phyloP scores from a whole-genome alignment of 306 rosid genomes.

The Rosa rugosa region DNA sequence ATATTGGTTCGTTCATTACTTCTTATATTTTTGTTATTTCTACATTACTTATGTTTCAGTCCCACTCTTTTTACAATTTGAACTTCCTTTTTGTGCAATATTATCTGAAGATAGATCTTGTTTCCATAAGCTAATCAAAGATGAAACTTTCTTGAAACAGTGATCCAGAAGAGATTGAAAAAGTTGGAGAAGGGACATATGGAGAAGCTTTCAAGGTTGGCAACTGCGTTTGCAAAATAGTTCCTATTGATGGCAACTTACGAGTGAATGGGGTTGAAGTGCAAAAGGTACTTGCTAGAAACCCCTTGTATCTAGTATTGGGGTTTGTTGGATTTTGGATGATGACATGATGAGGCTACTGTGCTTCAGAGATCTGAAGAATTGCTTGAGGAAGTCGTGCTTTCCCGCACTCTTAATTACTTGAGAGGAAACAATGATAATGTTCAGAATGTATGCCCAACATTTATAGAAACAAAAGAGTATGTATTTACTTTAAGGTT shows the following conservation, averaged over 20 bases:
- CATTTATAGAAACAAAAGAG: slow-evolving; percentile 78
- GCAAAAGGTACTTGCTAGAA: slow-evolving; percentile 65
- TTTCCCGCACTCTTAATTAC: slow-evolving; percentile 75
- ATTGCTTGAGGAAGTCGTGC: slow-evolving; percentile 88
- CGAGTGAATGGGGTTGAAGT: slow-evolving; percentile 74
- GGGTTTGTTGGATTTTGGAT: slow-evolving; percentile 11
- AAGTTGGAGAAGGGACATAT: slow-evolving; percentile 92
- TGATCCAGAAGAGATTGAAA: slow-evolving; percentile 50
- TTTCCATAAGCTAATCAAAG: slow-evolving; percentile 28
- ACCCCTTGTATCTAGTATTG: slow-evolving; percentile 1
- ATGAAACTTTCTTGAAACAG: slow-evolving; percentile 42
- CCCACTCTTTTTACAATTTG: slow-evolving; percentile 7
- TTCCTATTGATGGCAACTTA: slow-evolving; percentile 84
- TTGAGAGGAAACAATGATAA: slow-evolving; percentile 49
- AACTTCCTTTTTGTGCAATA: neutral
- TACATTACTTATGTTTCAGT: neutral
- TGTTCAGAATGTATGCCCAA: slow-evolving; percentile 54
- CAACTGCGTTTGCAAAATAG: slow-evolving; percentile 78
- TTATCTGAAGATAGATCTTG: slow-evolving; percentile 16
- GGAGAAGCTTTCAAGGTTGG: slow-evolving; percentile 94
- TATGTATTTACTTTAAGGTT: slow-evolving; percentile 40
- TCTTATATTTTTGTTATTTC: slow-evolving; percentile 7
- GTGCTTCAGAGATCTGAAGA: slow-evolving; percentile 74
- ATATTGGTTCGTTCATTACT: slow-evolving; percentile 49
- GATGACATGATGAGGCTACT: slow-evolving; percentile 14